Evolutionary conservation across 176 grass and related monocot genomes (phyloP), one percentile per base, ranked within the genome.

Genomic region (Lolium multiflorum): DNA sequence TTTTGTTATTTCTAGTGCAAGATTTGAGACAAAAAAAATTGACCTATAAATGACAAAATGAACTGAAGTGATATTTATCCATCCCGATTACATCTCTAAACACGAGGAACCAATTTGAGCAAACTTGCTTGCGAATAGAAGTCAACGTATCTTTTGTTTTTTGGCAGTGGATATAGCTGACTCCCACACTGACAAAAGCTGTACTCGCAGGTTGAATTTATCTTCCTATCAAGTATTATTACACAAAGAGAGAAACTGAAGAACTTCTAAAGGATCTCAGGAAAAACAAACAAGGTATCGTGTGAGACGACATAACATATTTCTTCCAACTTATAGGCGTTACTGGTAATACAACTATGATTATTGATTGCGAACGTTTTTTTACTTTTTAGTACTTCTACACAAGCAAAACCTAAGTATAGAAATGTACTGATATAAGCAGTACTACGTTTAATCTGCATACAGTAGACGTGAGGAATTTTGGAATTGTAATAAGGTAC

Each of bases 231-330:
- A 35, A 3, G 31, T 35, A 35, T 35, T 35, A 35, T 35, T 35
- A 35, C 31, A 35, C 31, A 35, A 35, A 35, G 31, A 35, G 31
- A 35, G 31, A 35, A 35, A 35, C 31, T 44, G 68, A 55, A 54
- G 25, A 59, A 35, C 17, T 38, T 56, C 22, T 1, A 28, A 37
- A 7, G 10, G 26, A 20, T 43, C n/a, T 18, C 41, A 38, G 25
- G 26, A 66, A 77, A 46, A 64, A 65, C 63, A 83, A 74, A 3
- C 3, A 71, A 85, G 87, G 82, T 89, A 84, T 63, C 13, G 6
- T 24, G 20, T 87, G 24, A 46, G 52, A 43, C n/a, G 52, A 43
- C n/a, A 55, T 11, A 46, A 52, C 43, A 55, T 31, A 28, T 66
- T 20, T 62, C 43, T 0, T 26, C 21, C 58, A 37, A 31, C 6